A percentile compares a stretch with the other conserved stretches of the same genome.
These are phyloP conservation scores for Colletotrichum costaricense DNA, from an alignment of 2,329 filamentous ascomycete species.

Conservation along the genomic window DNA sequence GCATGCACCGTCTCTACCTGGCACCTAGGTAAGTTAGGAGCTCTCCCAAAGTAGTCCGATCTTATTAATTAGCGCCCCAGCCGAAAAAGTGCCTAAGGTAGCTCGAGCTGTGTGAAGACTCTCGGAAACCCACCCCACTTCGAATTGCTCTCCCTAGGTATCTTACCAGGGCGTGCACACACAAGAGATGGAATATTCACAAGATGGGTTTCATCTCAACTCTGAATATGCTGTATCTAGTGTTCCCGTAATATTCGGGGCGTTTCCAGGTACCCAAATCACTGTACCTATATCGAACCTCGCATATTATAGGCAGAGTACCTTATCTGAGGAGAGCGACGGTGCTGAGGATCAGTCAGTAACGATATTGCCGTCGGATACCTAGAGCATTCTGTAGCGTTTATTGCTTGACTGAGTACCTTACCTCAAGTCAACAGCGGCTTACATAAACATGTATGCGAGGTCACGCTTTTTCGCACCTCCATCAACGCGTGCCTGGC, in stretches of 20 bases:
- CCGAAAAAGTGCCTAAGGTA: background rate
- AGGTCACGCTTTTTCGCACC: conserved; percentile 24
- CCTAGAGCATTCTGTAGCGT: background rate
- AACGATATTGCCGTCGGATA: background rate
- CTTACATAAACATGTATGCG: background rate
- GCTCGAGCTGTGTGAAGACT: background rate
- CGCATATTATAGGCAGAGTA: background rate
- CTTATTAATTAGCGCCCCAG: background rate
- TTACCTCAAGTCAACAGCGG: background rate
- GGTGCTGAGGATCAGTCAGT: background rate
- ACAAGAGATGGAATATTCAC: background rate
- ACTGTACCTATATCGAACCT: background rate
- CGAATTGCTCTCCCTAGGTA: background rate
- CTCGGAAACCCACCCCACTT: background rate
- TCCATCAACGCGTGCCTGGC: conserved; percentile 1
- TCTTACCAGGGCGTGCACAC: background rate
- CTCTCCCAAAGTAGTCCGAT: background rate
- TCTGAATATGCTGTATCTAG: background rate
- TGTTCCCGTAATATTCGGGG: background rate
- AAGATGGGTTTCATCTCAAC: background rate
- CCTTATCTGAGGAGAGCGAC: background rate
- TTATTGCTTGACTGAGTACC: background rate
- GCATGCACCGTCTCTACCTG: background rate
- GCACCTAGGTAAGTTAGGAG: background rate
- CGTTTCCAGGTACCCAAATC: background rate